Evolutionary conservation across 106 monocot genomes (phyloP).

Genomic region (Hemerocallis citrina): DNA sequence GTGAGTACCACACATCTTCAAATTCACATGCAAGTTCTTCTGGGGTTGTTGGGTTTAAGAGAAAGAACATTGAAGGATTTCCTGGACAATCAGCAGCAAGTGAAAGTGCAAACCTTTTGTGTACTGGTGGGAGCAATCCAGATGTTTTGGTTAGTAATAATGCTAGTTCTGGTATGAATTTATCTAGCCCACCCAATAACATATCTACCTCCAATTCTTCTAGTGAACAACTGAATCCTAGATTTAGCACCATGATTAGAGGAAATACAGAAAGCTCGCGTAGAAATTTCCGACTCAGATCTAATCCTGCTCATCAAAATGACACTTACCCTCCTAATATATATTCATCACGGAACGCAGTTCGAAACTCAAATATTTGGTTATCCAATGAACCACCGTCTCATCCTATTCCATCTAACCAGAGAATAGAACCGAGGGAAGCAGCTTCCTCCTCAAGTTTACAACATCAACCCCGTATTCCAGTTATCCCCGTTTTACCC

Average conservation of each 20-base stretch:
- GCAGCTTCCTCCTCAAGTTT: conserved; percentile 8
- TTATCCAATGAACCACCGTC: conserved; percentile 29
- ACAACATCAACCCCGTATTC: conserved; percentile 23
- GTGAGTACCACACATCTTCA: conserved; percentile 15
- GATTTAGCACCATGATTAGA: conserved; percentile 11
- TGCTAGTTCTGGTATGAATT: conserved; percentile 14
- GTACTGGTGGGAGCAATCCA: conserved; percentile 20
- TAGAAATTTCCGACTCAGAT: conserved; percentile 49
- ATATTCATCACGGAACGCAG: conserved; percentile 23
- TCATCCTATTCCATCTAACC: conserved; percentile 17
- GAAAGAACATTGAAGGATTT: conserved; percentile 71
- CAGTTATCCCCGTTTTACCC: conserved; percentile 20
- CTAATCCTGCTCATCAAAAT: conserved; percentile 27
- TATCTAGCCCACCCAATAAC: conserved; percentile 22
- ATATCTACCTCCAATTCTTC: conserved; percentile 15
- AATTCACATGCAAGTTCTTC: conserved; percentile 19
- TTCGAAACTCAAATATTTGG: conserved; percentile 24
- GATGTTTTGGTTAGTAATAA: conserved; percentile 23
- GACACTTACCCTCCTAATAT: conserved; percentile 20
- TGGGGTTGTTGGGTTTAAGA: conserved; percentile 22
- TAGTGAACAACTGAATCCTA: conserved; percentile 24
- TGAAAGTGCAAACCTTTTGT: conserved; percentile 22
- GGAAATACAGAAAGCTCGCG: conserved; percentile 35
- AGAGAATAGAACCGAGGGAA: conserved; percentile 22
- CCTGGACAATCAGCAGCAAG: conserved; percentile 52